A percentile compares a stretch with the other conserved stretches of the same genome.
Evolutionary conservation across 441 rosid genomes (phyloP).

Genomic region (Pelargonium citronellum): DNA sequence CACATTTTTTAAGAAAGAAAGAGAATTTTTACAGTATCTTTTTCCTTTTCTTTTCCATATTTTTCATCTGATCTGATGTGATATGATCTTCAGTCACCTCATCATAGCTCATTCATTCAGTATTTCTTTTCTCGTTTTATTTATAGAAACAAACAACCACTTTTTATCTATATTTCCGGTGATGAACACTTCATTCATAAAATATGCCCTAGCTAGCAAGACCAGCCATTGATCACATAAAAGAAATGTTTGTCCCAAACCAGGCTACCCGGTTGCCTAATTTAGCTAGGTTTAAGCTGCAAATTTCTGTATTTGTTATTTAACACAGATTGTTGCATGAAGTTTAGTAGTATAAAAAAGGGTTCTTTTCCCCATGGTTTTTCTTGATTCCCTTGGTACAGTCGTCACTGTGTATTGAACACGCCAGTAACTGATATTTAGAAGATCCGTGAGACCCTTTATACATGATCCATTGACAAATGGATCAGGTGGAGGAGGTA

Average conservation of each 20-base stretch:
- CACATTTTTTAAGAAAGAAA: background rate
- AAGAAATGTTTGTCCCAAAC: background rate
- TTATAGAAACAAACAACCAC: background rate
- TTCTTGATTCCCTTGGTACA: no score
- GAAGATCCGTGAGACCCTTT: no score
- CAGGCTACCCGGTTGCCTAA: background rate
- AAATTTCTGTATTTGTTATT: background rate
- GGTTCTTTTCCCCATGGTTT: no score
- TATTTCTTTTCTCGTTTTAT: no score
- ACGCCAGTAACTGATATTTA: no score
- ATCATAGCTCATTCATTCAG: background rate
- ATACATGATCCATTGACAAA: no score
- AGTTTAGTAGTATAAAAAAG: no score
- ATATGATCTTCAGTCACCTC: background rate
- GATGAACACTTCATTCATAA: background rate
- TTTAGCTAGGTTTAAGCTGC: background rate
- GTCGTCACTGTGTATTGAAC: no score
- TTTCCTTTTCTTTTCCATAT: constrained; percentile 8
- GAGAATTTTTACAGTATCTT: constrained; percentile 1
- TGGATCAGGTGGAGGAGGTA: no score
- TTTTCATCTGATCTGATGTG: background rate
- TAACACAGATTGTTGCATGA: no score
- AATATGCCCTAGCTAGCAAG: background rate
- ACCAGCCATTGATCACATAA: background rate
- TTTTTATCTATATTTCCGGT: background rate